Evolutionary conservation across 2,329 filamentous ascomycete species (phyloP).

Genomic region (Periglandula ipomoeae): DNA sequence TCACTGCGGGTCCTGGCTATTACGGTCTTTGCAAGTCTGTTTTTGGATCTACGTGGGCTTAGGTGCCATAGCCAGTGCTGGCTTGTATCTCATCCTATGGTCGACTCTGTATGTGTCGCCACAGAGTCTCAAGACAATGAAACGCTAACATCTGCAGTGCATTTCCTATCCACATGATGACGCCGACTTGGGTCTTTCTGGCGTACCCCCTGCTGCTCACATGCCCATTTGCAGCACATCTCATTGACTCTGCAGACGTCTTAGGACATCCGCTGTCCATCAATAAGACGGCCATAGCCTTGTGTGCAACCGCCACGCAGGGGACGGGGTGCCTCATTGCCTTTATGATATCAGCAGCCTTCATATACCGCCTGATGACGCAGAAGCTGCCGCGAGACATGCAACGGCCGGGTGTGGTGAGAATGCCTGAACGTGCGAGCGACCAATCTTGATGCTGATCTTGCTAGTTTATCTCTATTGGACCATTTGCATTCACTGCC

Average conservation of each 20-base stretch:
- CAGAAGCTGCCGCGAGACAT: conserved; percentile 72
- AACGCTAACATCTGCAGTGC: conserved; percentile 22
- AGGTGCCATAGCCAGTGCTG: conserved; percentile 57
- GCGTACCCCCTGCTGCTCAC: conserved; percentile 73
- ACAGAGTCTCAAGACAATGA: background rate
- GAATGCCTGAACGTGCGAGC: conserved; percentile 8
- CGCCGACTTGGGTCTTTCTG: conserved; percentile 80
- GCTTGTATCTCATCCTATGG: conserved; percentile 67
- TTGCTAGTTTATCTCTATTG: conserved; percentile 64
- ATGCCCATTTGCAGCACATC: conserved; percentile 59
- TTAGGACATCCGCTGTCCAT: conserved; percentile 1
- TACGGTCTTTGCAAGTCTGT: conserved; percentile 49
- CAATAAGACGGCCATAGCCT: conserved; percentile 36
- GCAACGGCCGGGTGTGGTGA: conserved; percentile 63
- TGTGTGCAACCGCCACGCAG: conserved; percentile 41
- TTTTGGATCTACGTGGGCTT: conserved; percentile 68
- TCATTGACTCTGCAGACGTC: conserved; percentile 35
- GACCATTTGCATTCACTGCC: conserved; percentile 56
- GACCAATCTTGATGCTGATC: background rate
- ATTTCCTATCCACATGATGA: conserved; percentile 71
- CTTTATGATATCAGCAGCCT: conserved; percentile 76
- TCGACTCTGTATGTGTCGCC: conserved; percentile 39
- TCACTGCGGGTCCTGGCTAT: conserved; percentile 53
- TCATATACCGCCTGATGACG: conserved; percentile 81
- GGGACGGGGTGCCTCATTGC: conserved; percentile 47